A percentile compares a stretch with the other conserved stretches of the same genome.
Conservation (phyloP, 2,329 filamentous ascomycete genomes). For the Anisogramma anomala region DNA sequence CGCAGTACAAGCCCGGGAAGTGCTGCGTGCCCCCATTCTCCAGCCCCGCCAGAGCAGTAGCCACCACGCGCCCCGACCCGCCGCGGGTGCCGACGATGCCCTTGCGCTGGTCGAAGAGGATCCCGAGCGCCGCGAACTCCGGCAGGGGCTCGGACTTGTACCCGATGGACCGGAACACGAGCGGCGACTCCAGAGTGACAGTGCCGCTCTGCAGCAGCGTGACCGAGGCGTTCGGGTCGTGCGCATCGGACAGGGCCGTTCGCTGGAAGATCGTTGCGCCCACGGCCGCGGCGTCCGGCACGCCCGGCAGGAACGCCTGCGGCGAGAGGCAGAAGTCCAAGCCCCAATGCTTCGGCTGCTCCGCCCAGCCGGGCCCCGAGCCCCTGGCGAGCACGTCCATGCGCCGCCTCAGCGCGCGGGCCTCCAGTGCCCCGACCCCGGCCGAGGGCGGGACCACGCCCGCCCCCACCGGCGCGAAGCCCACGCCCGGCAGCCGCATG, state of each 20-base stretch:
- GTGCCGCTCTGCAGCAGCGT: constrained; percentile 32
- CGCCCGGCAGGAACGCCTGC: constrained; percentile 47
- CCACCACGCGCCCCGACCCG: constrained; percentile 54
- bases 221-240: constrained; percentile 39
- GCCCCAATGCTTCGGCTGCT: constrained; percentile 61
- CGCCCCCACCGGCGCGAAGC: constrained; percentile 57
- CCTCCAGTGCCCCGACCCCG: constrained; percentile 50
- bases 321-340: constrained; percentile 80
- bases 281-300: constrained; percentile 36
- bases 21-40: neutral
- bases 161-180: constrained; percentile 89
- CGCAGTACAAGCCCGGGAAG: constrained; percentile 71
- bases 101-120: constrained; percentile 62
- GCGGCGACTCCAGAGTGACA: constrained; percentile 46
- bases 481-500: constrained; percentile 61
- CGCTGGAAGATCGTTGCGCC: constrained; percentile 57
- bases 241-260: constrained; percentile 43
- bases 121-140: constrained; percentile 60
- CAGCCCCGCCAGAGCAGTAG: constrained; percentile 25
- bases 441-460: constrained; percentile 58
- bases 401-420: constrained; percentile 63
- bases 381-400: constrained; percentile 75
- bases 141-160: constrained; percentile 73
- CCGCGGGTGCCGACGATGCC: constrained; percentile 79
- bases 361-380: constrained; percentile 37